Base-by-base conservation (phyloP, 805 yeast species). In the Ogataea minuta region DNA sequence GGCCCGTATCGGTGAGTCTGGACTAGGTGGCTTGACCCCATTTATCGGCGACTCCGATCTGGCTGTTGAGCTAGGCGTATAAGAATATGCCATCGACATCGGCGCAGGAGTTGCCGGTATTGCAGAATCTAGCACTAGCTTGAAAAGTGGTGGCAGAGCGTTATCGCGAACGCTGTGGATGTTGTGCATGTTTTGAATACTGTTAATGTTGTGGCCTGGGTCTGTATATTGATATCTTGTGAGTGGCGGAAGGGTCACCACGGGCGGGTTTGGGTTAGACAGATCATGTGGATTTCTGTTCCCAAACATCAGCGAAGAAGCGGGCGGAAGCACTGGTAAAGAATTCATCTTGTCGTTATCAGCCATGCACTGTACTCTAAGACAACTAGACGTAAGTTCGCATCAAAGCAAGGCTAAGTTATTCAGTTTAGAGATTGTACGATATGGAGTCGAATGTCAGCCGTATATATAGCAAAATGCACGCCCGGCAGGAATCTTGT, bases 71-170 rank as follows among this genome's bases (percentile, higher is more conserved):
- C 10, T 17, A 9, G 20, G 17, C n/a, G 36, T 19, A 19, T 19
- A 19, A 8, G 21, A 19, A 19, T 19, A 19, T 19, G 21, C 21
- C 21, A 19, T 19, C 8, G 21, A 8, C 21, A 19, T 19, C 28
- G 28, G 28, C 6, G 28, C 14, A 25, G 28, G 28, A 6, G 14
- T 13, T 13, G 14, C 28, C 14, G 36, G 30, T 7, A 26, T n/a
- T 15, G 30, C 28, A 11, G 23, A 16, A 31, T 56, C 59, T 6
- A 53, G 36, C 3, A 54, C 58, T 14, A 56, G 41, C 41, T 50
- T 54, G 41, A 52, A 53, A 3, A 54, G 39, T 2, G 62, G 59
- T 2, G 60, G 59, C 17, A 54, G 37, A 7, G 44, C n/a, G 14
- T 24, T 16, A 25, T 25, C 14, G 28, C 14, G 28, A 10, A 25